phyloP scores from a whole-genome alignment of 2,329 filamentous ascomycete species.

The Magnaporthiopsis poae region DNA sequence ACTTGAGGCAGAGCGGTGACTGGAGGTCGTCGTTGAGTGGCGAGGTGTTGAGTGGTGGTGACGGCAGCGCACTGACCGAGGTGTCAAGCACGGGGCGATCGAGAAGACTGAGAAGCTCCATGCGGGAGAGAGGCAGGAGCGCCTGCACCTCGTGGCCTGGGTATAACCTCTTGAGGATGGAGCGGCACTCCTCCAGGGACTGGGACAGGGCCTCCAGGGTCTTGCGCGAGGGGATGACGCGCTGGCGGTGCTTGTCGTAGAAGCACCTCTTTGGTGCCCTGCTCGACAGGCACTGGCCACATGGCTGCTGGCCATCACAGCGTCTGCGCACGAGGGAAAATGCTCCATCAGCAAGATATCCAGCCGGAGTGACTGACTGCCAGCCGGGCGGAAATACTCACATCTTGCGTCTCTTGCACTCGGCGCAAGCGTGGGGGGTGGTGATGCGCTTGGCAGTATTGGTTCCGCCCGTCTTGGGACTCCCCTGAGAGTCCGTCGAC shows the following conservation, averaged over 20 bases:
- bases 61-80: conserved; percentile 34
- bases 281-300: conserved; percentile 73
- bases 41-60: conserved; percentile 42
- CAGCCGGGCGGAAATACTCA: conserved; percentile 18
- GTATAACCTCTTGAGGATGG: conserved; percentile 52
- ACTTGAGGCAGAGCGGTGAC: conserved; percentile 39
- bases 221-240: conserved; percentile 70
- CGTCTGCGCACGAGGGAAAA: conserved; percentile 32
- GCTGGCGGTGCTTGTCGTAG: conserved; percentile 70
- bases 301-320: conserved; percentile 72
- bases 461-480: conserved; percentile 29
- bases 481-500: conserved; percentile 31
- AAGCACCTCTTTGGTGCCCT: conserved; percentile 69
- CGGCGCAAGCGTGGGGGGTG: conserved; percentile 58
- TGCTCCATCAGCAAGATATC: neutral
- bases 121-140: conserved; percentile 44
- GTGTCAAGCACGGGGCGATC: conserved; percentile 35
- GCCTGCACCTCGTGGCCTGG: conserved; percentile 45
- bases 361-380: neutral
- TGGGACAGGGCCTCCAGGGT: conserved; percentile 55
- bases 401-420: conserved; percentile 74
- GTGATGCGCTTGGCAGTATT: conserved; percentile 40
- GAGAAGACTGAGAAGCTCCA: conserved; percentile 49
- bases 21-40: conserved; percentile 37
- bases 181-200: conserved; percentile 55